Base-by-base conservation (phyloP, 768 basidiomycete genomes). In the Chalciporus sphaerocephalus region DNA sequence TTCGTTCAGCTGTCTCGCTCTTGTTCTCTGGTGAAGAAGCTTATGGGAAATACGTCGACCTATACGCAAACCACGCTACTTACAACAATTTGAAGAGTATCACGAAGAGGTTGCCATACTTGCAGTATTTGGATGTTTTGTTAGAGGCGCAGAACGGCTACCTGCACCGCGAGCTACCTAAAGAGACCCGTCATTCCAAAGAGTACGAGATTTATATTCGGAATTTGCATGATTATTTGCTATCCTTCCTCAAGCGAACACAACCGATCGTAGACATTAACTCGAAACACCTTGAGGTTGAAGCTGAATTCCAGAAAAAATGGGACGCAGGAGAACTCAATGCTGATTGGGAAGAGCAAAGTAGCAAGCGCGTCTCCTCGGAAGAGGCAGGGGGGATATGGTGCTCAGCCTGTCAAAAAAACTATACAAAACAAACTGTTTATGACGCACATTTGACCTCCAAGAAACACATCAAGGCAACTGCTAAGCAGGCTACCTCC, bases 11-110 rank as follows among this genome's bases (percentile, higher is more conserved):
- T 42, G 74, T 92, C 44, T 84, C 87, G 27, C 67, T 89, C 40
- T 67, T 95, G 55, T 99, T 99, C 70, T 95, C 94, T 11, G 96
- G 96, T 25, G 95, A 98, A 72, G 96, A 99, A 63, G 78, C 79
- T 7, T 91, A 94, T 55, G 96, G 96, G 41, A 89, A 89, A 67
- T 97, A 95, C 62, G 79, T 98, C 50, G 96, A 99, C 66, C 65
- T 99, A 46, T 90, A 98, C 64, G 74, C 82, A 40, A 84, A 89
- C 48, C 96, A 98, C 57, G 79, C 85, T 38, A 74, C 87, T 39
- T 98, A 89, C 69, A 83, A 81, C 71, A 99, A 99, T 66, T 66
- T 99, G 53, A 90, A 89, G 68, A 80, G 85, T 47, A 78, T 93
- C 39, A 78, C 83, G 40, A 90, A 86, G 61, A 80, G 93, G 34